These are phyloP conservation scores for Spergularia bocconei DNA, from an alignment of 148 eudicot species.

Conservation along the genomic window DNA sequence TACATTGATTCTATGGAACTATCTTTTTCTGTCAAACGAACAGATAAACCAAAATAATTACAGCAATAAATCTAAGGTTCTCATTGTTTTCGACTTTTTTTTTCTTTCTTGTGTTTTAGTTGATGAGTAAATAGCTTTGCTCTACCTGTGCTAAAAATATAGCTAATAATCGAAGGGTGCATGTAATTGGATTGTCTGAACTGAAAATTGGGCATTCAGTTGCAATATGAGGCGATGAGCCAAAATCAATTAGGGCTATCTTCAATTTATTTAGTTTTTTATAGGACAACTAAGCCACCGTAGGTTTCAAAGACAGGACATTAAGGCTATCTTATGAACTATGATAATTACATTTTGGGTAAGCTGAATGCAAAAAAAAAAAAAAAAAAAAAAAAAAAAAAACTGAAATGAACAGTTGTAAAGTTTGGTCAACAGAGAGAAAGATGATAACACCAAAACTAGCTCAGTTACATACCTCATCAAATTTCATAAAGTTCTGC, in stretches of 20 bases:
- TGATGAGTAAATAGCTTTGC: not conserved
- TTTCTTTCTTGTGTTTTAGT: not conserved
- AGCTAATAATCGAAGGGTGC: not conserved
- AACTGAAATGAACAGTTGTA: not conserved
- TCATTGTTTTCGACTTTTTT: not conserved
- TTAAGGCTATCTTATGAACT: too few species aligned
- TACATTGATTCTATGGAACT: too few species aligned
- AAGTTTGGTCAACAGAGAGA: not conserved
- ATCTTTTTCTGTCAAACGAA: too few species aligned
- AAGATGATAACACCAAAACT: not conserved
- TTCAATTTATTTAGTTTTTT: too few species aligned
- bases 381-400: not conserved
- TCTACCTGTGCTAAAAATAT: not conserved
- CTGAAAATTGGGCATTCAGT: not conserved
- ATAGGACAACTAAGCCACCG: too few species aligned
- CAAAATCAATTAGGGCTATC: not conserved
- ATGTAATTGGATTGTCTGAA: not conserved
- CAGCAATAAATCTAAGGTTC: not conserved
- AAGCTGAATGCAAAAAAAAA: not conserved
- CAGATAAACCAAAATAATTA: too few species aligned
- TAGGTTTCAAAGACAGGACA: too few species aligned
- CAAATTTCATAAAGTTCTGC: conserved; percentile 95
- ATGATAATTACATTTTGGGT: too few species aligned
- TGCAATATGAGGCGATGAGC: not conserved
- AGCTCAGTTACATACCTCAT: conserved; percentile 58